A percentile compares a stretch with the other conserved stretches of the same genome.
These are phyloP conservation scores for Penicillium italicum DNA, from an alignment of 2,329 filamentous ascomycete species.

Conservation along the genomic window DNA sequence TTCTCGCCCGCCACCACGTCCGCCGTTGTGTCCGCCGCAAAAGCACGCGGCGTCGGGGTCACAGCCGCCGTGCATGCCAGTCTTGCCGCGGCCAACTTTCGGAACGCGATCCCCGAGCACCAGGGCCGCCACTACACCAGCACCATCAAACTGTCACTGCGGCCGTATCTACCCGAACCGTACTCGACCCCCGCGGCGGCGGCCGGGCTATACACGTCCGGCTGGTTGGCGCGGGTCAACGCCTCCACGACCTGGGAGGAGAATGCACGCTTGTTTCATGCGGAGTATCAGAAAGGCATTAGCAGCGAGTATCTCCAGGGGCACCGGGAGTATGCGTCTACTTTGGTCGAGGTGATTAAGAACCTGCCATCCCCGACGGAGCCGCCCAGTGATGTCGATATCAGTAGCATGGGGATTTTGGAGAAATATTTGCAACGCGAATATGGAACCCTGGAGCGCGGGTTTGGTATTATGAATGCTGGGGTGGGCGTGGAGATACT, in stretches of 20 bases:
- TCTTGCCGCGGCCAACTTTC: constrained; percentile 29
- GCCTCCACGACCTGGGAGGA: constrained; percentile 13
- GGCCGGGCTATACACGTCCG: constrained; percentile 10
- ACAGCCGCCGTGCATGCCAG: constrained; percentile 32
- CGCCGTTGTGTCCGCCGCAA: constrained; percentile 15
- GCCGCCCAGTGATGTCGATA: constrained; percentile 31
- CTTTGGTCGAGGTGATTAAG: constrained; percentile 19
- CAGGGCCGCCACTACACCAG: constrained; percentile 28
- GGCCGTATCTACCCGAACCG: constrained; percentile 27
- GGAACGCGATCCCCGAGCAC: constrained; percentile 16
- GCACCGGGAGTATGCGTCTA: constrained; percentile 28
- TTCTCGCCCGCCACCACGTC: constrained; percentile 20
- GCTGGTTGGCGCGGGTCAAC: constrained; percentile 14
- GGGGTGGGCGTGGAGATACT: constrained; percentile 34
- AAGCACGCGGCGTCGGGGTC: constrained; percentile 21
- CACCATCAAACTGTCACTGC: constrained; percentile 29
- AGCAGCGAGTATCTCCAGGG: constrained; percentile 21
- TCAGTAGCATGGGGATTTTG: constrained; percentile 17
- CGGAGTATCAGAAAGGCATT: constrained; percentile 21
- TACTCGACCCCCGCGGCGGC: constrained; percentile 26
- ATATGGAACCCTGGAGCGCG: constrained; percentile 21
- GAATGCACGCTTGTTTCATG: constrained; percentile 16
- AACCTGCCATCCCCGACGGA: constrained; percentile 18
- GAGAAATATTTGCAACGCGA: constrained; percentile 19
- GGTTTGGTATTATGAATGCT: constrained; percentile 24